Evolutionary conservation across 176 grass and related monocot species (phyloP), one percentile per base, ranked within the genome.

Genomic region (Musa schizocarpa): DNA sequence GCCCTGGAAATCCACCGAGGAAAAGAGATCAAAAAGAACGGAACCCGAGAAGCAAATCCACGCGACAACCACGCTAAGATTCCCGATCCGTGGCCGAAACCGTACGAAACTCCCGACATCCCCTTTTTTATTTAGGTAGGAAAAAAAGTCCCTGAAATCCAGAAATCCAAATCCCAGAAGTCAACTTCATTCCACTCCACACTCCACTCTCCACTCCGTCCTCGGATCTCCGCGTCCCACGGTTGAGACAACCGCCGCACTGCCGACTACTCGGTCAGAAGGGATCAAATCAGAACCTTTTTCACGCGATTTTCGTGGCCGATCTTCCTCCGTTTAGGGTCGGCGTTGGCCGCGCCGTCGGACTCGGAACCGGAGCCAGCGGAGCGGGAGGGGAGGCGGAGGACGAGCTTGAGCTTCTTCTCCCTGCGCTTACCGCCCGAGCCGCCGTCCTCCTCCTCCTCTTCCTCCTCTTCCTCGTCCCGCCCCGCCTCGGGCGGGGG

Each of bases 31-130:
- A 70, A 70, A 70, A 25, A 70, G 43, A 51, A 70, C 48, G 68
- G 19, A 70, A 70, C 68, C 68, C 48, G 51, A 70, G 34, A 19
- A 70, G 68, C 48, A 70, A 50, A 70, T 70, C 25, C 68, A 21
- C 68, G 43, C 68, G 48, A 70, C 68, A 70, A 52, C 25, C 48
- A 50, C 19, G 43, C 48, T 16, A 50, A 58, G 77, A 80, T 85
- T 79, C 81, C 66, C 43, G 74, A 82, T 83, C 69, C 69, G 76
- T 48, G 24, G 51, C 4, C 58, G 58, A 34, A 20, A 50, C 53
- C 49, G 43, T 71, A 61, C 54, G n/a, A 78, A 78, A 52, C 53
- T 63, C 57, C 69, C 9, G 16, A 58, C 50, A 76, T 20, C 24
- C 13, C 69, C 2, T 8, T 43, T 54, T 55, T 53, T 23, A 51